Evolutionary conservation across 148 eudicot genomes (phyloP), one percentile per base, ranked within the genome.

Genomic region (Fagopyrum esculentum): DNA sequence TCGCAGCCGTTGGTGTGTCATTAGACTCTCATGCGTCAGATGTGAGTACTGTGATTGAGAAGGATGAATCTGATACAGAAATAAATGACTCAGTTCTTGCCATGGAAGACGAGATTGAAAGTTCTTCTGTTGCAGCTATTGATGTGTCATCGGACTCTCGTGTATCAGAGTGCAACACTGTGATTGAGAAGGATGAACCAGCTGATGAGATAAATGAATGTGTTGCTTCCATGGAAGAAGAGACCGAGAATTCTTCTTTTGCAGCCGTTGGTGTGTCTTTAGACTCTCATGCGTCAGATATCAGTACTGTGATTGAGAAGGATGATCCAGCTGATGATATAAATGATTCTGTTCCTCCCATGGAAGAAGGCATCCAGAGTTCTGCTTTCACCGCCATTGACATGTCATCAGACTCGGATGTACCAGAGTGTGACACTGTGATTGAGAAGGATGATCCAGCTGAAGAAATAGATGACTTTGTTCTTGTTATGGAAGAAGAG

Each of bases 181-280:
- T n/a, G 63, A 57, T 3, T 57, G 63, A 57, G 63, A 6, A 57
- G 63, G 63, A 54, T 54, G 17, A 19, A 17, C 29, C 63, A 57
- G 6, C 63, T 57, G 63, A 6, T 1, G 63, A 57, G 19, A 19
- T 22, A 55, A 54, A 52, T 52, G 15, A 43, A 61, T 79, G 82
- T 10, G 78, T 78, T 12, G 71, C 79, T 40, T 7, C 47, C n/a
- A 15, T 66, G 71, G 19, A 66, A 66, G 71, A 66, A 40, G 71
- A 66, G 71, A 40, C 40, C 43, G 9, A 63, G 35, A 66, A 9
- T 17, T 15, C 71, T 66, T 4, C 9, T 15, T 17, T 40, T 15
- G 46, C 45, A 3, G 30, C 63, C 59, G n/a, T 57, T 57, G 63
- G 6, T 2, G 15, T 17, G 63, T 9, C 68, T 12, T 61, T 30